Conservation (phyloP, 306 rosid genomes). For the Vachellia pachyceras region DNA sequence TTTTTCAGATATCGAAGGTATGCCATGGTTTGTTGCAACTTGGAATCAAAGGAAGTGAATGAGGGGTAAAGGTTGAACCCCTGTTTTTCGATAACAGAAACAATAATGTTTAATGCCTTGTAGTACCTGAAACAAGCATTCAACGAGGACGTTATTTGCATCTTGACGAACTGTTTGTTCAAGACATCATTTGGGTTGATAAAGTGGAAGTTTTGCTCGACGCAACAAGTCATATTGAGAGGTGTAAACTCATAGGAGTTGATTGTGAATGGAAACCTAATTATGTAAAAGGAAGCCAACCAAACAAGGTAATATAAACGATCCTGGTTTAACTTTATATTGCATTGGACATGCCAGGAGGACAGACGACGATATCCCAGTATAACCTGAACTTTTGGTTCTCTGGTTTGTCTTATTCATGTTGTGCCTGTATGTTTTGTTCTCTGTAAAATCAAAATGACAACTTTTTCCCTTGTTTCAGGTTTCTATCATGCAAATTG, state of each 20-base stretch:
- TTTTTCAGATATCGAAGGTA: constrained; percentile 70
- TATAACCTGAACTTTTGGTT: not conserved
- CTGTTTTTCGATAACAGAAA: constrained; percentile 26
- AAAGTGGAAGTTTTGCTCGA: constrained; percentile 61
- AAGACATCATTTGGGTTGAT: constrained; percentile 82
- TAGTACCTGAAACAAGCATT: constrained; percentile 67
- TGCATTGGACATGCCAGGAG: not conserved
- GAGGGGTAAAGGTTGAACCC: not conserved
- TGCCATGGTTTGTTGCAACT: constrained; percentile 18
- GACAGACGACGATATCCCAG: not conserved
- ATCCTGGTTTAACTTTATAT: constrained; percentile 14
- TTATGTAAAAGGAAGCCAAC: constrained; percentile 71
- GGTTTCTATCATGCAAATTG: constrained; percentile 98
- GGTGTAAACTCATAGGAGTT: constrained; percentile 79
- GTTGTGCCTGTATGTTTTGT: not conserved
- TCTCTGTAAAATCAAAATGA: not conserved
- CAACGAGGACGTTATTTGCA: constrained; percentile 62
- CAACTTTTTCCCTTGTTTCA: constrained; percentile 48
- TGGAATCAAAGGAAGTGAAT: constrained; percentile 14
- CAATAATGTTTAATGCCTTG: constrained; percentile 33
- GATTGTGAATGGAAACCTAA: constrained; percentile 99
- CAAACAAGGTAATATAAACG: constrained; percentile 71
- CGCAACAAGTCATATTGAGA: constrained; percentile 75
- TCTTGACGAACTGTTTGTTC: constrained; percentile 66
- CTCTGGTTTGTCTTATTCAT: constrained; percentile 24